Conservation (phyloP, 1,139 yeast genomes). For the Pichia sp. region DNA sequence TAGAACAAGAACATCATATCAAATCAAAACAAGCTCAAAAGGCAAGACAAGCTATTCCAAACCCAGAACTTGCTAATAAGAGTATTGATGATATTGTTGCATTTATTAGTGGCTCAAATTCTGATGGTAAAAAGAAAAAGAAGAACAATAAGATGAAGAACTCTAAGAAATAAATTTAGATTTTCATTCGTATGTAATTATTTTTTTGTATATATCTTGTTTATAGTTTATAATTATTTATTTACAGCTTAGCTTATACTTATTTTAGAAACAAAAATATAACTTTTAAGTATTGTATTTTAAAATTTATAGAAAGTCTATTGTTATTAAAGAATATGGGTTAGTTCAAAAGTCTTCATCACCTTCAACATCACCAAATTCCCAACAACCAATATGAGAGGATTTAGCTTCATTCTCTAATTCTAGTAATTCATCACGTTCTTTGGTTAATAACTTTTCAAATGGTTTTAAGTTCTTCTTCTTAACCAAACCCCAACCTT, state of each 20-base stretch:
- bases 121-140: conserved; percentile 26
- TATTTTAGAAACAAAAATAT: neutral
- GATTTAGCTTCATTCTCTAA: conserved; percentile 46
- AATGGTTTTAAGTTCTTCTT: conserved; percentile 31
- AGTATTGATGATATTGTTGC: conserved; percentile 64
- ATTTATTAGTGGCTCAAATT: conserved; percentile 51
- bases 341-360: conserved; percentile 37
- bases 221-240: conserved; percentile 3
- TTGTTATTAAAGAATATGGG: neutral
- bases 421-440: conserved; percentile 36
- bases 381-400: conserved; percentile 67
- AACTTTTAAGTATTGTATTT: neutral
- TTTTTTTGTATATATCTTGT: conserved; percentile 8
- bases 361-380: conserved; percentile 68
- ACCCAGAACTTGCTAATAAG: conserved; percentile 52
- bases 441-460: conserved; percentile 34
- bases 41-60: conserved; percentile 34
- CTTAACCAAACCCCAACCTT: conserved; percentile 63
- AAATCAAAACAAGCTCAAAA: conserved; percentile 25
- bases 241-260: neutral
- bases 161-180: conserved; percentile 23
- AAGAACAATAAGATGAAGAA: conserved; percentile 27
- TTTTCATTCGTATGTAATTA: neutral
- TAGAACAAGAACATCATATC: conserved; percentile 28
- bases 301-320: neutral